These are phyloP conservation scores for Cyberlindnera euphorbiae DNA, from an alignment of 805 yeast genomes.

Conservation along the genomic window DNA sequence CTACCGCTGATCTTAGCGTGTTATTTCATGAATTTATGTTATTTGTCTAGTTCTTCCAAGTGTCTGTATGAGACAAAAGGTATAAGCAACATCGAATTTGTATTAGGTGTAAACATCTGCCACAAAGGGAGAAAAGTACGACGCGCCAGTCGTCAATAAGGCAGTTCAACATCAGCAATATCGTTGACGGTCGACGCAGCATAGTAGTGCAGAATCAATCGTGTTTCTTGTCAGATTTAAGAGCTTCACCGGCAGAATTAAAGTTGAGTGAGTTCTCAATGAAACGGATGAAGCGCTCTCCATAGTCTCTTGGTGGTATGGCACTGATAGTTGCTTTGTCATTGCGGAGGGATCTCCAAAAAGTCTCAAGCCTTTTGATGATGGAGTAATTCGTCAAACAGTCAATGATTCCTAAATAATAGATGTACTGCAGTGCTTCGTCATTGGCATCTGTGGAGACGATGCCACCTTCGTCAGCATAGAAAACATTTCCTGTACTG, in stretches of 20 bases:
- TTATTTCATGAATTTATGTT: slow-evolving; percentile 3
- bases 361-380: slow-evolving; percentile 76
- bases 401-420: slow-evolving; percentile 91
- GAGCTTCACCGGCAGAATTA: slow-evolving; percentile 17
- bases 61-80: too few species aligned
- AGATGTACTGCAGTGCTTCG: slow-evolving; percentile 60
- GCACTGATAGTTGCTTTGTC: slow-evolving; percentile 74
- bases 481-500: slow-evolving; percentile 53
- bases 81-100: too few species aligned
- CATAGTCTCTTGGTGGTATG: slow-evolving; percentile 86
- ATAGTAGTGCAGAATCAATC: too few species aligned
- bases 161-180: too few species aligned
- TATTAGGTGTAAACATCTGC: too few species aligned
- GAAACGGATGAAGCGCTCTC: slow-evolving; percentile 76
- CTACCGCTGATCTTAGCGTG: slow-evolving; percentile 50
- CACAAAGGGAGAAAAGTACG: too few species aligned
- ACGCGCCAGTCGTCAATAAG: too few species aligned
- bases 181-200: too few species aligned
- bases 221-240: slow-evolving; percentile 5
- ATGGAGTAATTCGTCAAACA: slow-evolving; percentile 80
- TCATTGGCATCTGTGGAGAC: slow-evolving; percentile 57
- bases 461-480: slow-evolving; percentile 82
- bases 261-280: slow-evolving; percentile 40
- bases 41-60: too few species aligned
- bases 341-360: slow-evolving; percentile 72